Evolutionary conservation across 768 basidiomycete genomes (phyloP).

Genomic region (Lepiota subincarnata): DNA sequence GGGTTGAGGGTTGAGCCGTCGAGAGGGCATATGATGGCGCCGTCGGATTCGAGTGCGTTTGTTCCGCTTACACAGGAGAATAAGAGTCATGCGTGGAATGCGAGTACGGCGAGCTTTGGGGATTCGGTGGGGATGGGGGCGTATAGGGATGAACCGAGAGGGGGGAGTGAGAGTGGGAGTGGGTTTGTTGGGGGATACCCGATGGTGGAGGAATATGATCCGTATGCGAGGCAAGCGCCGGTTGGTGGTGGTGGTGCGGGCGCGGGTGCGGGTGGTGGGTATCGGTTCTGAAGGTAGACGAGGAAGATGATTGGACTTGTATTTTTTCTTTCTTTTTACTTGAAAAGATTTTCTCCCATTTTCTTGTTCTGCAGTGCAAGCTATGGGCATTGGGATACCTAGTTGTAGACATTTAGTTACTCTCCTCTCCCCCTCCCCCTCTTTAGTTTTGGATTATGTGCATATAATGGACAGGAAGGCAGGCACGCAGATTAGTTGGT

Average conservation of each 20-base stretch:
- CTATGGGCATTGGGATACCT: no score
- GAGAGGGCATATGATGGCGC: conserved; percentile 3
- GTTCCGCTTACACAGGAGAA: conserved; percentile 67
- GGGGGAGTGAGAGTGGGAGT: conserved; percentile 21
- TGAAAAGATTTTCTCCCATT: no score
- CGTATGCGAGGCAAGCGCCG: conserved; percentile 25
- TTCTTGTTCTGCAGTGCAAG: no score
- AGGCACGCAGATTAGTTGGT: no score
- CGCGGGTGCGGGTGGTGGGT: neutral
- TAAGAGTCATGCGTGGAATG: conserved; percentile 53
- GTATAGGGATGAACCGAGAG: conserved; percentile 8
- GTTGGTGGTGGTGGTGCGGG: no score
- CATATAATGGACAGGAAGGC: no score
- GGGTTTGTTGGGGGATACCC: neutral
- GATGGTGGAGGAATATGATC: conserved; percentile 24
- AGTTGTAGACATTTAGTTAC: no score
- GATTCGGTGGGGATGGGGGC: conserved; percentile 24
- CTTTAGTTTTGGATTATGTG: no score
- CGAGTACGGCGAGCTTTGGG: conserved; percentile 45
- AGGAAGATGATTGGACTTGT: neutral
- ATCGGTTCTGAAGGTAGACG: neutral
- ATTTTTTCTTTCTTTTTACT: neutral
- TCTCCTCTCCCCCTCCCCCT: no score
- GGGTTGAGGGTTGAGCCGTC: conserved; percentile 21
- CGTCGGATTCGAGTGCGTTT: conserved; percentile 65